Evolutionary conservation across 1,284 basidiomycete genomes (phyloP).

Genomic region (Xerocomus minutiporus): DNA sequence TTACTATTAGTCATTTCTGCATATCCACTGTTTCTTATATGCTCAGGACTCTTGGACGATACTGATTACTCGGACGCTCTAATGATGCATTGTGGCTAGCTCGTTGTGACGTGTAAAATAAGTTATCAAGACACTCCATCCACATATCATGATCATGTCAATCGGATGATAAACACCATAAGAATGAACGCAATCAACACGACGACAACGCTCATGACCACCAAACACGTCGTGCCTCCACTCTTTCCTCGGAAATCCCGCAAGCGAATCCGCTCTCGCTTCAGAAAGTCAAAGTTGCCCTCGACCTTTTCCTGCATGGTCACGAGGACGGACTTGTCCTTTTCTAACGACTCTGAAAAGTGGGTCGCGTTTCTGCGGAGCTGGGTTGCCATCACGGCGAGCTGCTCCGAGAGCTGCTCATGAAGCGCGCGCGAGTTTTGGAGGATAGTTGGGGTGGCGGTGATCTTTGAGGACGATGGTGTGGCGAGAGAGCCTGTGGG

Average conservation of each 20-base stretch:
- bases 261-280: constrained; percentile 57
- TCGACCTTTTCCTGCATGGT: constrained; percentile 64
- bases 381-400: constrained; percentile 74
- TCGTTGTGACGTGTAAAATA: constrained; percentile 1
- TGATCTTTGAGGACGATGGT: constrained; percentile 34
- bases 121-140: constrained; percentile 1
- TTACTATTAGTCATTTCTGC: constrained; percentile 4
- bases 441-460: constrained; percentile 43
- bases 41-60: constrained; percentile 9
- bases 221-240: constrained; percentile 67
- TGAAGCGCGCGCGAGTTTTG: constrained; percentile 61
- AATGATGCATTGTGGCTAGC: constrained; percentile 7
- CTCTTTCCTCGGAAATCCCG: constrained; percentile 64
- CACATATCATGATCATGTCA: constrained; percentile 44
- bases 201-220: constrained; percentile 53
- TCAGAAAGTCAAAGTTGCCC: constrained; percentile 66
- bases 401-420: constrained; percentile 67
- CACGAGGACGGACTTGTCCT: constrained; percentile 60
- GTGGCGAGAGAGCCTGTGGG: constrained; percentile 23
- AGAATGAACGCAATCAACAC: constrained; percentile 62
- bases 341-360: constrained; percentile 60
- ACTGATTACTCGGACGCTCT: constrained; percentile 11
- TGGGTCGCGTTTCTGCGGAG: constrained; percentile 69
- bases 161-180: constrained; percentile 69
- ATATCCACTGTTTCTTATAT: constrained; percentile 5